phyloP scores from a whole-genome alignment of 495 filamentous ascomycete genomes.

The Geoglossum glabrum region DNA sequence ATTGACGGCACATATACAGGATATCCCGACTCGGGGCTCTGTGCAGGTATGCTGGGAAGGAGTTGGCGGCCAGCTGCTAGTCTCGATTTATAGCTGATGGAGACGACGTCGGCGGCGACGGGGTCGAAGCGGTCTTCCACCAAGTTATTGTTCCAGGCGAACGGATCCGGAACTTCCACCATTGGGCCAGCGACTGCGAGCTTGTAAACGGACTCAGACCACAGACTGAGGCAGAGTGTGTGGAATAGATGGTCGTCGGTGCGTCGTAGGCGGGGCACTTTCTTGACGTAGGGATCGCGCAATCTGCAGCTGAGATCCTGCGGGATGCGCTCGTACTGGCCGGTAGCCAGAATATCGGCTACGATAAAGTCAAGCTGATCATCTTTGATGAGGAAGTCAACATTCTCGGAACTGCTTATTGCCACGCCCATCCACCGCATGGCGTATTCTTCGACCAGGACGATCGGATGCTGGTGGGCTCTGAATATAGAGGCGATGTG shows the following conservation, averaged over 20 bases:
- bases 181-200: background rate
- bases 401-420: too few relatives aligned
- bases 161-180: background rate
- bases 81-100: background rate
- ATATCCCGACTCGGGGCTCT: constrained; percentile 1
- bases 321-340: background rate
- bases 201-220: constrained; percentile 4
- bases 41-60: constrained; percentile 1
- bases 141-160: background rate
- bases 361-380: background rate
- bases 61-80: background rate
- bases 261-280: constrained; percentile 1
- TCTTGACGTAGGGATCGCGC: background rate
- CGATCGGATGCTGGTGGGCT: background rate
- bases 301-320: background rate
- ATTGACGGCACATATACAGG: constrained; percentile 2
- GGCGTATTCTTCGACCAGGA: background rate
- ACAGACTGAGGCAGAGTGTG: background rate
- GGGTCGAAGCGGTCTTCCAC: constrained; percentile 5
- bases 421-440: too few relatives aligned
- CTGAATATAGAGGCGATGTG: background rate
- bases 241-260: background rate
- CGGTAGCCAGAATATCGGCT: constrained; percentile 2
- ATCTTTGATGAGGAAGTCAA: constrained; percentile 1
- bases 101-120: background rate